Evolutionary conservation across 306 rosid genomes (phyloP), one percentile per base, ranked within the genome.

Genomic region (Ceratonia siliqua): DNA sequence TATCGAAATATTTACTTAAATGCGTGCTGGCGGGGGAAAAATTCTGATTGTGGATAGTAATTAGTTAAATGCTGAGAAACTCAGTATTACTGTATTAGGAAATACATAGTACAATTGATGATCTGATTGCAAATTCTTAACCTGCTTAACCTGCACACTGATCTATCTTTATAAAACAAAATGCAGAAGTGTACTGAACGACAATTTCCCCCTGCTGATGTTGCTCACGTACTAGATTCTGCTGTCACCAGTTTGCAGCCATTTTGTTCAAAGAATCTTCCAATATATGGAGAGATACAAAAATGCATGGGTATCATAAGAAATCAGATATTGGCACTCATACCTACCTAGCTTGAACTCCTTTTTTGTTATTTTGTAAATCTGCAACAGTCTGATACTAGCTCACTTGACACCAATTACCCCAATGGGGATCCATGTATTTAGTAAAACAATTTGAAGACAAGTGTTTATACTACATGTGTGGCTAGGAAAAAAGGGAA

Each of bases 131-230:
- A 43, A 62, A 70, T 65, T 46, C 35, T 58, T 73, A 65, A 68
- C 68, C 56, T 45, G 46, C 35, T 58, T 73, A 65, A 68, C 68
- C 56, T 45, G 46, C 70, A 58, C 10, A 50, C 61, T 65, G 70
- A 70, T 57, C 41, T 6, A 52, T 68, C 46, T 77, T 58, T 59
- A 18, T 73, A 61, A 38, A 80, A 53, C 77, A 42, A 85, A 83
- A 57, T 89, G 87, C 96, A 94, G 99, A 89, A 88, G 74, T 94
- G 99, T 77, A 92, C 99, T 18, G 99, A 92, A 67, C 83, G 99
- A 57, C 99, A 85, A 53, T 90, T 92, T 76, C 93, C 99, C 35
- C 99, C 96, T 2, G 89, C 96, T 42, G 98, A 90, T 64, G 95
- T 92, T 24, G 97, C 96, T 25, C 95, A 77, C 78, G 85, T 90